Evolutionary conservation across 75 land plant species (phyloP).

Genomic region (Chamaecyparis obtusa): DNA sequence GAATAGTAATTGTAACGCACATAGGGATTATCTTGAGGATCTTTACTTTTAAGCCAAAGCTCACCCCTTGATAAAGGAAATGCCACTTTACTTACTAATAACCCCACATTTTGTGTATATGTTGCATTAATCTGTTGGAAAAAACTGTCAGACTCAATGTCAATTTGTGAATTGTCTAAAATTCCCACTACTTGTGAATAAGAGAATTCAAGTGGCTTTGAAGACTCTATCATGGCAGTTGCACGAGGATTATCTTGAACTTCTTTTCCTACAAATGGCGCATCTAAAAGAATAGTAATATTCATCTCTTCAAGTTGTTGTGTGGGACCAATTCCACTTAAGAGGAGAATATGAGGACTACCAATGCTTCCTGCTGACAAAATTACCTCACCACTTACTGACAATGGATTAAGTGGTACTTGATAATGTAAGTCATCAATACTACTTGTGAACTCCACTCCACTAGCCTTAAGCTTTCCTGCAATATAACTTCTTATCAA

Average conservation of each 20-base stretch:
- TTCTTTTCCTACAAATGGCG: background rate
- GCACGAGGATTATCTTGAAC: background rate
- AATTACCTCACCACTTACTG: background rate
- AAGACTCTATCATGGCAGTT: background rate
- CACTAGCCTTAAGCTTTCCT: background rate
- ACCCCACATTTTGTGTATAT: background rate
- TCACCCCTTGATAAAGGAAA: no score
- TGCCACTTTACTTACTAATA: constrained; percentile 59
- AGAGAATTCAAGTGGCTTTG: background rate
- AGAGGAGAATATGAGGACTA: background rate
- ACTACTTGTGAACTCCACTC: background rate
- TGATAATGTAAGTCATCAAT: background rate
- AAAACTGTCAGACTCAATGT: background rate
- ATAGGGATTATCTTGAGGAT: no score
- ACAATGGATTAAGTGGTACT: background rate
- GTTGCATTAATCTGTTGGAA: background rate
- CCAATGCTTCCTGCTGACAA: background rate
- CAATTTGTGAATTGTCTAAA: background rate
- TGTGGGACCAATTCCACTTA: background rate
- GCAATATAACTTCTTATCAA: background rate
- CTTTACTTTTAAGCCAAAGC: no score
- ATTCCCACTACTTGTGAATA: background rate
- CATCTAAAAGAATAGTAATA: background rate
- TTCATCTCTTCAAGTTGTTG: background rate
- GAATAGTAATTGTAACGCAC: no score